phyloP scores from a whole-genome alignment of 2,329 filamentous ascomycete species.

The Monosporascus sp. region DNA sequence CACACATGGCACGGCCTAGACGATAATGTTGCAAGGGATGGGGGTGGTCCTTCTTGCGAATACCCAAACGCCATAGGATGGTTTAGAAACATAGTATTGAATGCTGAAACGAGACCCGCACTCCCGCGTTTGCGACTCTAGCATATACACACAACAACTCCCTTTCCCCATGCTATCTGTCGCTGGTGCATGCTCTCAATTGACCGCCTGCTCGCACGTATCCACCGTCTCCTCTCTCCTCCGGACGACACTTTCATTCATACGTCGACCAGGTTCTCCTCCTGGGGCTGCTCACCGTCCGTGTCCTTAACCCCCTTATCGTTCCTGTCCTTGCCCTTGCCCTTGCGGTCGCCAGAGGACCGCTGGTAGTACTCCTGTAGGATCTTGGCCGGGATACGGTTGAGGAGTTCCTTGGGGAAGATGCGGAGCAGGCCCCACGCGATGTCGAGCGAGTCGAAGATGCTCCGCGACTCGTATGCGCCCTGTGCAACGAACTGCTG shows the following conservation, averaged over 20 bases:
- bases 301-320: conserved; percentile 38
- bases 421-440: conserved; percentile 96
- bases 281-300: conserved; percentile 35
- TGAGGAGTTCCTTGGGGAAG: conserved; percentile 96
- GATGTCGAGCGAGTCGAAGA: conserved; percentile 90
- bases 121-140: neutral
- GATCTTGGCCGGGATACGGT: conserved; percentile 82
- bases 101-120: neutral
- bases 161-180: too few species aligned
- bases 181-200: too few species aligned
- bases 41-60: too few species aligned
- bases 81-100: neutral
- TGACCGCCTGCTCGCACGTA: too few species aligned
- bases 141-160: neutral
- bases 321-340: conserved; percentile 50
- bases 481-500: conserved; percentile 89
- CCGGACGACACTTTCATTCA: conserved; percentile 22
- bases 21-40: too few species aligned
- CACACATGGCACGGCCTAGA: too few species aligned
- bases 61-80: neutral
- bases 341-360: conserved; percentile 56
- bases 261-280: conserved; percentile 59
- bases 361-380: conserved; percentile 80
- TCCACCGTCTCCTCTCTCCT: too few species aligned
- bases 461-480: conserved; percentile 84